These are phyloP conservation scores for Macadamia integrifolia DNA, from an alignment of 164 flowering plant genomes.

Conservation along the genomic window DNA sequence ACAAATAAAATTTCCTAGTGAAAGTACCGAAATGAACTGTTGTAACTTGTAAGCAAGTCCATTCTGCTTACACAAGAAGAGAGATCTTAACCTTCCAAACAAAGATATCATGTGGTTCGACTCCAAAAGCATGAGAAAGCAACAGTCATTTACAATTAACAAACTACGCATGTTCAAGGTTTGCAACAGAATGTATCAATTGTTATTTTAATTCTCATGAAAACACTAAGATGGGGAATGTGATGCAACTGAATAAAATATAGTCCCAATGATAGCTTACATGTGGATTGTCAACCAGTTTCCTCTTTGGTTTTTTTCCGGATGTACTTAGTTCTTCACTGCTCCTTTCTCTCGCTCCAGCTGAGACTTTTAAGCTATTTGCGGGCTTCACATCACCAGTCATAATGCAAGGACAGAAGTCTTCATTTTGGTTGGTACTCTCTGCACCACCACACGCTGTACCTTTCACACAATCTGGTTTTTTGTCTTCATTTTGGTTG, in stretches of 20 bases:
- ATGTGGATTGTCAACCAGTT: conserved; percentile 9
- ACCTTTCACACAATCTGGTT: background rate
- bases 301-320: conserved; percentile 15
- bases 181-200: background rate
- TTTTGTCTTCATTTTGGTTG: background rate
- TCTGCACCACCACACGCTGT: background rate
- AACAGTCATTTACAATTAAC: background rate
- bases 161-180: background rate
- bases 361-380: conserved; percentile 8
- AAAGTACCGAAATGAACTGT: background rate
- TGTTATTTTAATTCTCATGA: background rate
- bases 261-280: conserved; percentile 18
- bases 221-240: background rate
- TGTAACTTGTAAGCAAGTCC: background rate
- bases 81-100: background rate
- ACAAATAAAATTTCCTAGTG: no score
- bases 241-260: background rate
- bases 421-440: conserved; percentile 1
- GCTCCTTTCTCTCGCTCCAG: conserved; percentile 3
- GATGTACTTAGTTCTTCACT: conserved; percentile 1
- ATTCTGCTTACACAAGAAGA: background rate
- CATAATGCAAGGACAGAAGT: background rate
- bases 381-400: background rate
- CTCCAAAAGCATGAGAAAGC: background rate
- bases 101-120: background rate